Conservation (phyloP, 352 stramenopile species). For the Phytophthora litchii region DNA sequence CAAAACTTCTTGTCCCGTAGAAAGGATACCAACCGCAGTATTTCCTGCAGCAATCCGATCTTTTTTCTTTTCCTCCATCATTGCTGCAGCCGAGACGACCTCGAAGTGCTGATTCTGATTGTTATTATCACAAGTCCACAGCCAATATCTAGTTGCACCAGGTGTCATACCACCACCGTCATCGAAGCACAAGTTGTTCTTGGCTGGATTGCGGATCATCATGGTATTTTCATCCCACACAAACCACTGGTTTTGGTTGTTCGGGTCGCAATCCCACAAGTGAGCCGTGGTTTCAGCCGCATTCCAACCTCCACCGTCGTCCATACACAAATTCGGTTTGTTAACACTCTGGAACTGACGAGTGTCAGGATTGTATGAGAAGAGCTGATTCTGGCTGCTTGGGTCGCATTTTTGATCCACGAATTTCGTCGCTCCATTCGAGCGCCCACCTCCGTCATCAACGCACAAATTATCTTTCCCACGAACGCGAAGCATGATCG, state of each 20-base stretch:
- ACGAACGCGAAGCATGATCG: conserved; percentile 28
- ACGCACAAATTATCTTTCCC: conserved; percentile 37
- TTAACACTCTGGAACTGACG: conserved; percentile 15
- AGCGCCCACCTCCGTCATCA: conserved; percentile 38
- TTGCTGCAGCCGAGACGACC: conserved; percentile 3
- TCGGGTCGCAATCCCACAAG: conserved; percentile 30
- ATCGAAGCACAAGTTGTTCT: conserved; percentile 45
- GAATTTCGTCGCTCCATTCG: conserved; percentile 27
- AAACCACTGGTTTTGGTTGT: conserved; percentile 39
- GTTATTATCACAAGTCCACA: conserved; percentile 19
- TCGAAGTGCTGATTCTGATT: conserved; percentile 45
- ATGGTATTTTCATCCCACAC: conserved; percentile 32
- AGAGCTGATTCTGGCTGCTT: conserved; percentile 24
- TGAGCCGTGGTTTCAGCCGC: conserved; percentile 12
- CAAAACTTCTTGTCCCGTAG: conserved; percentile 27
- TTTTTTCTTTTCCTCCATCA: conserved; percentile 24
- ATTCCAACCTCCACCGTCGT: conserved; percentile 24
- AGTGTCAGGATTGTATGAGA: conserved; percentile 18
- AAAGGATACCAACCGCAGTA: conserved; percentile 16
- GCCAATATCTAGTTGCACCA: conserved; percentile 5
- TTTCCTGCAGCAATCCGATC: conserved; percentile 14
- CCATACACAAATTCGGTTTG: conserved; percentile 22
- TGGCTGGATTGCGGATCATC: conserved; percentile 38
- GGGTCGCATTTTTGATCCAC: conserved; percentile 25
- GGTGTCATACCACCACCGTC: conserved; percentile 22